phyloP scores from a whole-genome alignment of 1,284 basidiomycete species.

The Fomitopsis palustris region DNA sequence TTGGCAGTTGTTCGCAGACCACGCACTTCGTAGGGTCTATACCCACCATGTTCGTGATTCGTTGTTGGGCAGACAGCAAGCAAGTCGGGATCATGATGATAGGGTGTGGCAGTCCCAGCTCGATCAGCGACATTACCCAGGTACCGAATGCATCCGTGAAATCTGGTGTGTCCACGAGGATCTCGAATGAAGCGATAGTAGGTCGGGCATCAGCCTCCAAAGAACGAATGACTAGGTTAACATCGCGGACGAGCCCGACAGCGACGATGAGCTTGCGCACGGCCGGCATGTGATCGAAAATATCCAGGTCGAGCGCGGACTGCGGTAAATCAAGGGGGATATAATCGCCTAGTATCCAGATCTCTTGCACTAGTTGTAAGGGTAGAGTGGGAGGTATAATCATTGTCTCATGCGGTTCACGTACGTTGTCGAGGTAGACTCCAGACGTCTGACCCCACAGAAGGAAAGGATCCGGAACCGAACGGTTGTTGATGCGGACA shows the following conservation, averaged over 20 bases:
- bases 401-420: neutral
- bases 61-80: no score
- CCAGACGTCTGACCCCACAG: neutral
- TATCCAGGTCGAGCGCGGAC: no score
- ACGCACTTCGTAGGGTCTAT: no score
- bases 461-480: no score
- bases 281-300: neutral
- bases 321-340: neutral
- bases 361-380: neutral
- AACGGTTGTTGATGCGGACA: neutral
- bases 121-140: neutral
- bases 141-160: neutral
- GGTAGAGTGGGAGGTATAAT: neutral
- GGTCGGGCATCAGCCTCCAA: neutral
- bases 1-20: no score
- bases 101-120: neutral
- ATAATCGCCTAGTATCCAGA: neutral
- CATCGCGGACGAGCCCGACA: neutral
- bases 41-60: no score
- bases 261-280: neutral
- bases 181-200: neutral
- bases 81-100: no score
- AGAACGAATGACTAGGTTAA: neutral
- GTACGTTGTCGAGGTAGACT: neutral
- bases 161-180: neutral